Base-by-base conservation (phyloP, 2,329 filamentous ascomycete species). In the Ascochyta fabae region DNA sequence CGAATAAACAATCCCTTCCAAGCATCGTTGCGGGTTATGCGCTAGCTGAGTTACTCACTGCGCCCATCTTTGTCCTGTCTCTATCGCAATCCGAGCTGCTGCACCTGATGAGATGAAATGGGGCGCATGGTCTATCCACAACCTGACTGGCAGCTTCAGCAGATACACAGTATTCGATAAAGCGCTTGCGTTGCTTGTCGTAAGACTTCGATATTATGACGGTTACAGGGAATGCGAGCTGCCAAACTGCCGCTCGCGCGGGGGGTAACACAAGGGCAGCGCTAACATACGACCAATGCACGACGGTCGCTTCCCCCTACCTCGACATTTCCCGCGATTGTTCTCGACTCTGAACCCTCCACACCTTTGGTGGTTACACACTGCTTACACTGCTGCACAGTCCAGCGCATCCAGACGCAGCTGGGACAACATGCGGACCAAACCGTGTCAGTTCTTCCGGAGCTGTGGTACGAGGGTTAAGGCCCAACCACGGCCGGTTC, bases 261-360 rank as follows among this genome's bases (percentile, higher is more conserved):
- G 10, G 16, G 33, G 39, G 47, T 43, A 10, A 35, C 38, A 49
- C n/a, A n/a, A 26, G 16, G 16, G 23, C 33, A 35, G 29, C 27
- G 47, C 29, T n/a, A 42, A 31, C 10, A 19, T 29, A 7, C 29
- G 43, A 24, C 29, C 23, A 40, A 41, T 49, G 41, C 39, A 22
- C 41, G 22, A 23, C 35, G 27, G 41, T 56, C 41, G 53, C 47
- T 51, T 47, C 41, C 47, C 35, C 53, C 42, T 41, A 46, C 41
- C 36, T 45, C 19, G 42, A 34, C 12, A 4, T 39, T 31, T 50
- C 27, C 42, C 33, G 40, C 29, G n/a, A 24, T 34, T 36, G 31
- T 45, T 47, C 47, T 47, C 40, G 42, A 49, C 46, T 15, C 23
- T 31, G 24, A 48, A 43, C 26, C 53, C 53, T 47, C 47, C 48